phyloP scores from a whole-genome alignment of 352 stramenopile genomes.

The Elongisporangium anandrum region DNA sequence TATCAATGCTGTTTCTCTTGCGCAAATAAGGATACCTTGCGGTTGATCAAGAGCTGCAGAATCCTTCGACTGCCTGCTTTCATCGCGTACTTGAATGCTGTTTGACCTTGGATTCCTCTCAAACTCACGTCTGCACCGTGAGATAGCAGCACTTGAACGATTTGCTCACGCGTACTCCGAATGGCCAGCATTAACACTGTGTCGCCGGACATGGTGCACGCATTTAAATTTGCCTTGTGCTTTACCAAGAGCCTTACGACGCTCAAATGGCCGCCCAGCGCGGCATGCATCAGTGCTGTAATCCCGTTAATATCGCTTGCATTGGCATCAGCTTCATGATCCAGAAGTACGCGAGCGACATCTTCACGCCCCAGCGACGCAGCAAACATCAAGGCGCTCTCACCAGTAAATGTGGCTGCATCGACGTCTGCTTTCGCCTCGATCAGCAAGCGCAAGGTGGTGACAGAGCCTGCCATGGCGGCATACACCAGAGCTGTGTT shows the following conservation, averaged over 20 bases:
- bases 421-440: background rate
- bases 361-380: constrained; percentile 2
- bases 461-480: background rate
- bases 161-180: too few species aligned
- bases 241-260: constrained; percentile 11
- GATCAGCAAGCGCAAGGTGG: background rate
- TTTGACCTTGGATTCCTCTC: background rate
- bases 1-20: too few species aligned
- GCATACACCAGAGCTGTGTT: background rate
- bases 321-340: background rate
- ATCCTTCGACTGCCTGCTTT: background rate
- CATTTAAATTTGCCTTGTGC: constrained; percentile 6
- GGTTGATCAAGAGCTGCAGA: background rate
- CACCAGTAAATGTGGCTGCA: too few species aligned
- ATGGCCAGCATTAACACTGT: constrained; percentile 8
- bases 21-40: background rate
- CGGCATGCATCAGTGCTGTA: constrained; percentile 7
- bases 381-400: background rate
- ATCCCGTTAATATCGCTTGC: constrained; percentile 7
- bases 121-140: constrained; percentile 8
- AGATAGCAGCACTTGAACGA: too few species aligned
- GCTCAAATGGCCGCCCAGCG: constrained; percentile 2
- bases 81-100: background rate
- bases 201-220: background rate
- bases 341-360: constrained; percentile 3